Conservation (phyloP, 768 basidiomycete genomes). For the Tephrocybe sp. region DNA sequence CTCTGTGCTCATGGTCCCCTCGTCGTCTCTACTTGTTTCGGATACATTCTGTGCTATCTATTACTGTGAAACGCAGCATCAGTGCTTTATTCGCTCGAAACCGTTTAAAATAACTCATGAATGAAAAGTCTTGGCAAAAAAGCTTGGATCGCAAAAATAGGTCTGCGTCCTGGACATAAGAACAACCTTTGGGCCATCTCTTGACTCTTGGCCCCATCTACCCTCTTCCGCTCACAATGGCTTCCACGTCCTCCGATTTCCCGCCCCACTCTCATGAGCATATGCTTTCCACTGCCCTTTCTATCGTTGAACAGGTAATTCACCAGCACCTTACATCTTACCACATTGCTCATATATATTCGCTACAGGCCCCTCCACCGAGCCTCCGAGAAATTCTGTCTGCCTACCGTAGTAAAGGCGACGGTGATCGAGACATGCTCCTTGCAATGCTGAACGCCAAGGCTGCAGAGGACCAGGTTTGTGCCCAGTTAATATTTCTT, state of each 20-base stretch:
- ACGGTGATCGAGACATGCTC: slow-evolving; percentile 90
- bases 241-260: slow-evolving; percentile 28
- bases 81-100: slow-evolving; percentile 9
- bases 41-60: background rate
- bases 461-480: slow-evolving; percentile 88
- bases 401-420: slow-evolving; percentile 82
- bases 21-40: background rate
- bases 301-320: slow-evolving; percentile 41
- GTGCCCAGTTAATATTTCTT: slow-evolving; percentile 17
- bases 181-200: slow-evolving; percentile 35
- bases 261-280: slow-evolving; percentile 27
- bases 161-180: slow-evolving; percentile 40
- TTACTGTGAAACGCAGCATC: background rate
- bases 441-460: slow-evolving; percentile 91
- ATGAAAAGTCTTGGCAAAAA: slow-evolving; percentile 42
- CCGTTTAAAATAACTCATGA: slow-evolving; percentile 38
- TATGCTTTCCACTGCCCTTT: slow-evolving; percentile 34
- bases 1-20: background rate
- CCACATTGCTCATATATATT: slow-evolving; percentile 11
- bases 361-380: slow-evolving; percentile 68
- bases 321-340: too few species aligned
- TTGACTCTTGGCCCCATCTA: slow-evolving; percentile 38
- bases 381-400: slow-evolving; percentile 81
- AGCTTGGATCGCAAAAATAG: slow-evolving; percentile 49
- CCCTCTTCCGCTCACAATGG: slow-evolving; percentile 32